phyloP scores from a whole-genome alignment of 331 rosid species.

The Malus hybrid region DNA sequence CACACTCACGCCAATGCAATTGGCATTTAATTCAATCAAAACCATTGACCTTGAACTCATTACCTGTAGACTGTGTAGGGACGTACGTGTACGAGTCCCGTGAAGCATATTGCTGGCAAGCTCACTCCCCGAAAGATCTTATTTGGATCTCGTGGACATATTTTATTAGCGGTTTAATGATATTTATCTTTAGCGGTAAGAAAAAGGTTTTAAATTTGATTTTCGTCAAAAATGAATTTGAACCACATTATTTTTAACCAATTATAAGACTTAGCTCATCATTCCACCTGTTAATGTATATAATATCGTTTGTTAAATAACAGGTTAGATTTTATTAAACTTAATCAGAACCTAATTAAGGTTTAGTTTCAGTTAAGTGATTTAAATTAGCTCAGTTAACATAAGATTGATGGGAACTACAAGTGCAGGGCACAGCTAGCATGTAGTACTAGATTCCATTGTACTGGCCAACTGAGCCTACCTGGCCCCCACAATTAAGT shows the following conservation, averaged over 20 bases:
- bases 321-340: background rate
- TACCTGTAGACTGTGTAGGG: background rate
- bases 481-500: background rate
- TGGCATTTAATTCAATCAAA: background rate
- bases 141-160: background rate
- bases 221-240: no score
- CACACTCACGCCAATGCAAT: background rate
- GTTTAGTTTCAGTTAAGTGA: background rate
- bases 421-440: background rate
- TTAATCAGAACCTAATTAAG: background rate
- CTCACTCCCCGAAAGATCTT: background rate
- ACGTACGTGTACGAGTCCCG: background rate
- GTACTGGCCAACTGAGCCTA: background rate
- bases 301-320: no score
- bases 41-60: no score
- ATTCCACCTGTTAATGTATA: fast-evolving
- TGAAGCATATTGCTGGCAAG: background rate
- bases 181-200: fast-evolving
- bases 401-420: background rate
- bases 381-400: background rate
- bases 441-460: background rate
- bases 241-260: fast-evolving
- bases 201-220: no score
- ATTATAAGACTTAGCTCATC: no score
- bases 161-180: no score